Conservation (phyloP, 2,329 filamentous ascomycete species). For the Lasiodiplodia hormozganensis region DNA sequence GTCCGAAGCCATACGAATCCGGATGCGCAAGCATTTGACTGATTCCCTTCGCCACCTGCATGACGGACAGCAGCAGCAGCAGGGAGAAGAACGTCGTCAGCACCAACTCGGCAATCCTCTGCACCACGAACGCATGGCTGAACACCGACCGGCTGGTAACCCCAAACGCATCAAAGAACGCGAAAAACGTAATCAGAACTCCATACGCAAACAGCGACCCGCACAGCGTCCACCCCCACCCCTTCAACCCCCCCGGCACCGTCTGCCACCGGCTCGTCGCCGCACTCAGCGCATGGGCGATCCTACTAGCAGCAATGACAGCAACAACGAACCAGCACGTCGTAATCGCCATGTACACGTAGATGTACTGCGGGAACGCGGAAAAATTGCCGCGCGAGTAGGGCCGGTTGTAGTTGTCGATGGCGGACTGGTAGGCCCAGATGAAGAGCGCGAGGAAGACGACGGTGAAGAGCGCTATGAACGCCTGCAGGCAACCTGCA, state of each 20-base stretch:
- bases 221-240: not conserved
- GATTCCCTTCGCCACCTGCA: not conserved
- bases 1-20: not conserved
- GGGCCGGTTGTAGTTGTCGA: not conserved
- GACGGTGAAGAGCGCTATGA: not conserved
- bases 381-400: not conserved
- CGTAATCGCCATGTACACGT: not conserved
- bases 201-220: not conserved
- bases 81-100: not conserved
- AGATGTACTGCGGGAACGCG: not conserved
- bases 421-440: constrained; percentile 10
- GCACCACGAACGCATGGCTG: not conserved
- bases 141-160: too few species aligned
- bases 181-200: not conserved
- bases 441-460: not conserved
- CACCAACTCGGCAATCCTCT: not conserved
- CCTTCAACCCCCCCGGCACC: not conserved
- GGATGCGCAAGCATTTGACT: not conserved
- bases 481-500: not conserved
- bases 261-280: not conserved
- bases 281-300: not conserved
- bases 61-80: not conserved
- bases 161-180: not conserved
- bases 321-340: not conserved
- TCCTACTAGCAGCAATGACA: not conserved